A percentile compares a stretch with the other conserved stretches of the same genome.
Conservation (phyloP, 2,329 filamentous ascomycete species). For the Claviceps capensis region DNA sequence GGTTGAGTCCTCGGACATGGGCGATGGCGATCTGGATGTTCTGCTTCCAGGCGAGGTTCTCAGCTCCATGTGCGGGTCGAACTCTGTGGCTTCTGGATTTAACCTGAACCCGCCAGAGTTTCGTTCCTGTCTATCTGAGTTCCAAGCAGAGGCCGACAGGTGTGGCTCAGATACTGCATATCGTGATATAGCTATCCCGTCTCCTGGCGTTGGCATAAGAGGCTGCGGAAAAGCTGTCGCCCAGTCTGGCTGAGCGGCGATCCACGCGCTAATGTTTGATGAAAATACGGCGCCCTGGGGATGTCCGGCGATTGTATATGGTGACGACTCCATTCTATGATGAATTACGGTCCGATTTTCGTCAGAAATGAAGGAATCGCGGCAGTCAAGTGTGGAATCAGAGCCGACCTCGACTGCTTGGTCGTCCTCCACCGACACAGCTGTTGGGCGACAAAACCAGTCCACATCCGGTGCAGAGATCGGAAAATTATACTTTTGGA, state of each 20-base stretch:
- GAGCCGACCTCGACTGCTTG: background rate
- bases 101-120: background rate
- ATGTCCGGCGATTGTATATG: background rate
- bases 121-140: background rate
- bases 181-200: background rate
- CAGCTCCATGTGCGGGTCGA: background rate
- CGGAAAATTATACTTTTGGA: constrained; percentile 8
- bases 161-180: background rate
- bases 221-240: background rate
- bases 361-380: constrained; percentile 1
- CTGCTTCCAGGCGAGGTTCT: background rate
- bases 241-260: constrained; percentile 4
- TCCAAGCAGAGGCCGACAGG: background rate
- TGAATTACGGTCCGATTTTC: constrained; percentile 2
- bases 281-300: background rate
- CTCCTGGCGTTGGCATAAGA: constrained; percentile 5
- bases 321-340: background rate
- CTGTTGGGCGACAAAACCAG: constrained; percentile 13
- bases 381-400: background rate
- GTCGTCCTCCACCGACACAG: background rate
- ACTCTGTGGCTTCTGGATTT: constrained; percentile 6
- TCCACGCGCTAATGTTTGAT: constrained; percentile 4
- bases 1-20: background rate
- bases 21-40: background rate
- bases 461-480: constrained; percentile 11